Conservation (phyloP, 768 basidiomycete species). For the Phylloporus arenicola region DNA sequence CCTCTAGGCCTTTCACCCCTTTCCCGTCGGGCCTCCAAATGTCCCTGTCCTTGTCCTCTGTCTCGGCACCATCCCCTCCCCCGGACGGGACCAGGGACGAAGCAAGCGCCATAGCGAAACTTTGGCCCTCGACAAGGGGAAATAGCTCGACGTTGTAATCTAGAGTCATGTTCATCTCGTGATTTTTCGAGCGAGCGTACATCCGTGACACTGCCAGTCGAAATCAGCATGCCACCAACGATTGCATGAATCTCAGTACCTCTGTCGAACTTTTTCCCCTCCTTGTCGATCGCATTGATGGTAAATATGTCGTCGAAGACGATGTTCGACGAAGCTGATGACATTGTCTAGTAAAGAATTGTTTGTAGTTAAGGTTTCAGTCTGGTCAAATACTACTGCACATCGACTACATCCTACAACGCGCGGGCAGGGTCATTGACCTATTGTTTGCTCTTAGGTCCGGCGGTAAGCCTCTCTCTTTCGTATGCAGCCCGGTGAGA, state of each 20-base stretch:
- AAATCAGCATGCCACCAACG: slow-evolving; percentile 4
- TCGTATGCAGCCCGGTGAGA: no score
- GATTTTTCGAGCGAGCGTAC: slow-evolving; percentile 83
- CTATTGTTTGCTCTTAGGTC: no score
- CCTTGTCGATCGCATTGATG: slow-evolving; percentile 77
- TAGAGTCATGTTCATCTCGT: slow-evolving; percentile 87
- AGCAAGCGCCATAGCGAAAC: slow-evolving; percentile 81
- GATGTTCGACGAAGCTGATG: slow-evolving; percentile 60
- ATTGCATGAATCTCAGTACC: slow-evolving; percentile 42
- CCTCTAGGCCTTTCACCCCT: slow-evolving; percentile 75
- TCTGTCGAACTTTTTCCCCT: slow-evolving; percentile 97
- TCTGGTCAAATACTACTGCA: no score
- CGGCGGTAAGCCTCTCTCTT: no score
- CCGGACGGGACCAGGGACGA: slow-evolving; percentile 62
- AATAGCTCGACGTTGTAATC: slow-evolving; percentile 95
- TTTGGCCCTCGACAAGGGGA: slow-evolving; percentile 60
- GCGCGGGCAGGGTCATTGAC: no score
- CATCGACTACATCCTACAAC: no score
- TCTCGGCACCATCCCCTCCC: slow-evolving; percentile 48
- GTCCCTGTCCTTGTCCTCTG: slow-evolving; percentile 68
- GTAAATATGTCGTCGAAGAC: slow-evolving; percentile 94
- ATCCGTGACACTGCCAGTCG: slow-evolving; percentile 74
- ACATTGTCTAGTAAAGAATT: slow-evolving; percentile 34
- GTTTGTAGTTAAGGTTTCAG: no score
- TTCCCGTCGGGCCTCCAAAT: slow-evolving; percentile 85